Percentiles rank a stretch among this genome's conserved stretches.
Conservation (phyloP, 116 monocot species). For the Posidonia oceanica region DNA sequence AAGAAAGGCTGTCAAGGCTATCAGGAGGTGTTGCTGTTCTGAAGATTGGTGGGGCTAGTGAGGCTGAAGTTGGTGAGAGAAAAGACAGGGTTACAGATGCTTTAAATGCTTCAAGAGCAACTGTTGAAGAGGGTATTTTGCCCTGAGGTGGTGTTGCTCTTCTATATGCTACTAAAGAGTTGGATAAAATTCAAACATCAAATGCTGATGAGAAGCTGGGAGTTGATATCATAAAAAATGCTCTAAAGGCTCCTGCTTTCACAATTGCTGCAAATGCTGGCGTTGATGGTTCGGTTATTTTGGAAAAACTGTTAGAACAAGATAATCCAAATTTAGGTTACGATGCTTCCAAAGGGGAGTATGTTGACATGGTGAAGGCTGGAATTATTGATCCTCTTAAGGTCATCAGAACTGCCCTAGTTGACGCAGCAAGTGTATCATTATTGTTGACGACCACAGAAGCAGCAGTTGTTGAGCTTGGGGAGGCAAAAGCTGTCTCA, state of each 20-base stretch:
- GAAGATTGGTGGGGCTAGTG: slow-evolving; percentile 94
- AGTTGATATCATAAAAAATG: slow-evolving; percentile 71
- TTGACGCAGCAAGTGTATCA: slow-evolving; percentile 76
- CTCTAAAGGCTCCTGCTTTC: slow-evolving; percentile 65
- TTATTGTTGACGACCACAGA: slow-evolving; percentile 63
- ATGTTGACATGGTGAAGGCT: slow-evolving; percentile 88
- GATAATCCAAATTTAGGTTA: slow-evolving; percentile 72
- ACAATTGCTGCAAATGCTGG: slow-evolving; percentile 92
- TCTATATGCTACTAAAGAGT: slow-evolving; percentile 57
- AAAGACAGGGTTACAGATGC: slow-evolving; percentile 92
- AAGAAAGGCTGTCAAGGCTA: slow-evolving; percentile 79
- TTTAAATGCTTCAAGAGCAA: slow-evolving; percentile 79
- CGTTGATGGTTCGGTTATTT: slow-evolving; percentile 51
- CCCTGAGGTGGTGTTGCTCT: slow-evolving; percentile 96
- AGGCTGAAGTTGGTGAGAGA: slow-evolving; percentile 84
- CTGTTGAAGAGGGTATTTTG: slow-evolving; percentile 81
- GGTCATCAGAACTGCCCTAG: slow-evolving; percentile 76
- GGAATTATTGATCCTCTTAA: slow-evolving; percentile 87
- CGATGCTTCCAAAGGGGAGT: slow-evolving; percentile 89
- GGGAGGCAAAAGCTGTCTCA: slow-evolving; percentile 17
- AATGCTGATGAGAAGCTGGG: slow-evolving; percentile 80
- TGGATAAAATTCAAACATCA: slow-evolving; percentile 46
- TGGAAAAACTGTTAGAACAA: slow-evolving; percentile 80
- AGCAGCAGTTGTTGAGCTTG: slow-evolving; percentile 42
- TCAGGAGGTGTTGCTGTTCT: slow-evolving; percentile 88